Evolutionary conservation across 768 basidiomycete genomes (phyloP), one percentile per base, ranked within the genome.

Genomic region (Gloeophyllum trabeum): DNA sequence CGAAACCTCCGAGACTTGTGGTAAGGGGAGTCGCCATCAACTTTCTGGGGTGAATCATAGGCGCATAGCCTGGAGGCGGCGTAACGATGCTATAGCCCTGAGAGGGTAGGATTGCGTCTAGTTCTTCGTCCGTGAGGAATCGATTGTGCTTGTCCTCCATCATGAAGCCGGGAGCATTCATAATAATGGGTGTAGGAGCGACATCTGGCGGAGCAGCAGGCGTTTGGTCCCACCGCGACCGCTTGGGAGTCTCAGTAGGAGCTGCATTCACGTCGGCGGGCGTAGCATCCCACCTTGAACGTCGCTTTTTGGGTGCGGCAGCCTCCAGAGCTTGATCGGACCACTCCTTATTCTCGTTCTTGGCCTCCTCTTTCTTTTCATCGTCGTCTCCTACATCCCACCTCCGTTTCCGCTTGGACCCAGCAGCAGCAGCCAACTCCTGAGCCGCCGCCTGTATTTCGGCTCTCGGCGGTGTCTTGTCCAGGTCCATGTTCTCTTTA

Each of bases 141-240:
- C 92, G 76, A 54, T 96, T 96, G 57, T 96, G 88, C 54, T 92
- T 92, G 66, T 98, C 91, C 51, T 91, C 89, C 47, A 91, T 86
- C 65, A 86, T 71, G 49, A 85, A 73, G 42, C 73, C 69, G 2
- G 85, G 87, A 1, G 83, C 80, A 50, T 88, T 88, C 86, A 89
- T 89, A 56, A 89, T 87, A 39, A 89, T 89, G 32, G 76, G 80
- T 1, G 73, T 70, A 72, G 84, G 82, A 2, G 82, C 81, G 1
- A 61, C 69, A 39, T 88, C 84, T 12, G 59, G 56, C 14, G 61
- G 55, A 3, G 78, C 67, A 40, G 73, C 71, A 4, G 96, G 92
- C 14, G 90, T 87, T 62, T 96, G 91, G 60, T 99, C 96, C 96
- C 94, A 99, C 40, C 93, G 78, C 22, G 93, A 97, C 39, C 83